These are phyloP conservation scores for Stagonosporopsis tanaceti DNA, from an alignment of 2,329 filamentous ascomycete genomes.

Conservation along the genomic window DNA sequence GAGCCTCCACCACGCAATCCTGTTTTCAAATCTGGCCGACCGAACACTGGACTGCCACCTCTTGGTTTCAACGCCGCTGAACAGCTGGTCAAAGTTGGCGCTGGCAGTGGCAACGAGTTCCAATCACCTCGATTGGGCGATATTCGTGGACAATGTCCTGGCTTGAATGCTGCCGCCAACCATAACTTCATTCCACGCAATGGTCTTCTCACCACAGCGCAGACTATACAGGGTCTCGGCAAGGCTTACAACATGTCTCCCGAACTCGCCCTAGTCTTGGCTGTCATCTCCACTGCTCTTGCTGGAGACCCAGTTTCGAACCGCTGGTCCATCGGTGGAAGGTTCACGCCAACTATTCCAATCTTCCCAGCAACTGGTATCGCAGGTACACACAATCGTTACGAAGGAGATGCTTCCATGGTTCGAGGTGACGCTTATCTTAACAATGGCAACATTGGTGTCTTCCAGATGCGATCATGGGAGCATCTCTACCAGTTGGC, in stretches of 20 bases:
- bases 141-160: slow-evolving; percentile 41
- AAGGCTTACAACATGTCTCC: slow-evolving; percentile 26
- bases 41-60: slow-evolving; percentile 19
- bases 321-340: slow-evolving; percentile 26
- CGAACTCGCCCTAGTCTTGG: slow-evolving; percentile 23
- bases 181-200: slow-evolving; percentile 44
- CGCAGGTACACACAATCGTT: slow-evolving; percentile 27
- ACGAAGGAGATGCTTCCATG: slow-evolving; percentile 31
- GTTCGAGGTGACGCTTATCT: slow-evolving; percentile 29
- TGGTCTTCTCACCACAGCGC: slow-evolving; percentile 29
- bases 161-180: slow-evolving; percentile 43
- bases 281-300: slow-evolving; percentile 23
- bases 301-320: slow-evolving; percentile 25
- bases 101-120: slow-evolving; percentile 20
- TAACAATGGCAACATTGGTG: slow-evolving; percentile 23
- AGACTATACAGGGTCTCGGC: slow-evolving; percentile 25
- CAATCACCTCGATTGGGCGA: slow-evolving; percentile 17
- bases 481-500: slow-evolving; percentile 21
- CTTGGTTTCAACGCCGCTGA: slow-evolving; percentile 14
- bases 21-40: slow-evolving; percentile 18
- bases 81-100: slow-evolving; percentile 21
- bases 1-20: slow-evolving; percentile 21
- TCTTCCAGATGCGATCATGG: slow-evolving; percentile 30
- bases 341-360: slow-evolving; percentile 22
- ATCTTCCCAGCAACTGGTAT: slow-evolving; percentile 27